Base-by-base conservation (phyloP, 768 basidiomycete species). In the Boletus barrowsii region DNA sequence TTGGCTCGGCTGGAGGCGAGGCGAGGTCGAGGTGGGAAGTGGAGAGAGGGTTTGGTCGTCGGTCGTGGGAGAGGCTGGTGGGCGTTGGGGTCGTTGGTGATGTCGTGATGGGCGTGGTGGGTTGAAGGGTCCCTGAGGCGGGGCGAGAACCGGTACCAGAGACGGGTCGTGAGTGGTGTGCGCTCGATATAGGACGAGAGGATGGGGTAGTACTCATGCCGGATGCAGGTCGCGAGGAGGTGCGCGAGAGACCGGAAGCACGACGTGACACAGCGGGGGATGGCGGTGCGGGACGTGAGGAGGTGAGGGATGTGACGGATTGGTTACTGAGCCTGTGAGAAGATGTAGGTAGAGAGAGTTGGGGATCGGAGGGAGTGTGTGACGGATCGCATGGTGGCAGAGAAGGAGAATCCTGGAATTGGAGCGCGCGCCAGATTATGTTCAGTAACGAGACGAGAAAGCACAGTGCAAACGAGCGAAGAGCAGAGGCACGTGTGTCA, bases 241-340 rank as follows among this genome's bases (percentile, higher is more conserved):
- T 10, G 13, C 68, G 67, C 5, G 68, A 69, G 8, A 67, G 43
- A 10, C 64, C 62, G 11, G 78, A 78, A 45, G 69, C 49, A 53
- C 72, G 55, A 35, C 82, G 77, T 0, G 82, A 82, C 5, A 75
- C 52, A 0, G 75, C 80, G 15, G 84, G 84, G 2, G 83, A 85
- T 5, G 80, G 80, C 0, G 85, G 84, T 0, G 84, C 84, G 33
- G 83, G 83, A 5, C 84, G 81, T 1, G 76, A 77, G 13, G 79
- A 77, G 1, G 73, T 73, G 56, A 74, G 79, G 47, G 68, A 74
- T 42, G 44, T 65, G 11, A 57, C 50, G 8, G 68, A 69, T 17
- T 62, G 66, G 0, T 57, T 54, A 54, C 68, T 67, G 13, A 67
- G 52, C 7, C 65, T 59, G 55, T 10, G 26, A 29, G 26, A 29